These are phyloP conservation scores for Pseudogymnoascus sp. DNA, from an alignment of 2,329 filamentous ascomycete species.

Conservation along the genomic window DNA sequence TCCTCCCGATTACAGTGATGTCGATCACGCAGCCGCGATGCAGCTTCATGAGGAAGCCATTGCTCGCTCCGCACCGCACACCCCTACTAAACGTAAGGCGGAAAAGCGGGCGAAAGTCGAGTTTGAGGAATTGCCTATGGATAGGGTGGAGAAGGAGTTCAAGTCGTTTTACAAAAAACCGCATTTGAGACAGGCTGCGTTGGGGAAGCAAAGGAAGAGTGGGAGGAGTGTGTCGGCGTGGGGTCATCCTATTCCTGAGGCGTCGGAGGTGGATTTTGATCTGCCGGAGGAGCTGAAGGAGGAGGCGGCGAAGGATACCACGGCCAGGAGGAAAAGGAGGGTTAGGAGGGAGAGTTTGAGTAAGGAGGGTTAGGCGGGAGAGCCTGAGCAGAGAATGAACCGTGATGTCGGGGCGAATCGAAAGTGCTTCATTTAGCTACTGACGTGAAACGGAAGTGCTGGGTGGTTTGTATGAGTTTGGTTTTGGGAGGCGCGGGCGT, in stretches of 20 bases:
- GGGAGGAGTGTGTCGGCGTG: constrained; percentile 70
- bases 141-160: constrained; percentile 53
- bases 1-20: constrained; percentile 59
- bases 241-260: constrained; percentile 72
- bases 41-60: constrained; percentile 55
- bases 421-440: constrained; percentile 34
- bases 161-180: constrained; percentile 72
- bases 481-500: constrained; percentile 11
- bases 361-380: constrained; percentile 36
- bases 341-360: constrained; percentile 24
- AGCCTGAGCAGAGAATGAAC: constrained; percentile 19
- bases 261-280: constrained; percentile 64
- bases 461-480: neutral
- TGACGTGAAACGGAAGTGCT: constrained; percentile 4
- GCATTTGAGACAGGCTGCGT: constrained; percentile 70
- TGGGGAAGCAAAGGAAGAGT: constrained; percentile 60
- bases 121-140: constrained; percentile 19
- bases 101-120: constrained; percentile 32
- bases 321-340: constrained; percentile 55
- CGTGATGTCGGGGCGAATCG: constrained; percentile 24
- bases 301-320: constrained; percentile 49
- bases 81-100: constrained; percentile 20
- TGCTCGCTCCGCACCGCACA: constrained; percentile 25
- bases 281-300: constrained; percentile 52
- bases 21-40: constrained; percentile 64